Evolutionary conservation across 2,329 filamentous ascomycete species (phyloP).

Genomic region (Fusarium sp.): DNA sequence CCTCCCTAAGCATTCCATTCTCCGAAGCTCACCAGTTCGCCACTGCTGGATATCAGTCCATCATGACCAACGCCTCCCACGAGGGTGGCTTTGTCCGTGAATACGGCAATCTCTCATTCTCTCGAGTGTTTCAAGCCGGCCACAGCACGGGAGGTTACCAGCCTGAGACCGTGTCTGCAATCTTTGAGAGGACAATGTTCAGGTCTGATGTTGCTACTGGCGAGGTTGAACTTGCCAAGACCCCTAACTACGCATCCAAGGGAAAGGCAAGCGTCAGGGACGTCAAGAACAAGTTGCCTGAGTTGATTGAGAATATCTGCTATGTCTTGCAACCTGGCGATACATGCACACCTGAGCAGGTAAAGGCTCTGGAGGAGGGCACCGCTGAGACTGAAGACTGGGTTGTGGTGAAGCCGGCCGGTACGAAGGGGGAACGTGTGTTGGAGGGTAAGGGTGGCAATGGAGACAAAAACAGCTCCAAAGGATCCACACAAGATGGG

Average conservation of each 20-base stretch:
- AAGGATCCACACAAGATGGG: background rate
- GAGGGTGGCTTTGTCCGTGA: conserved; percentile 79
- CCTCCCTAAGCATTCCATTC: conserved; percentile 70
- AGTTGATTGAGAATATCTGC: conserved; percentile 4
- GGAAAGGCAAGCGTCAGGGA: background rate
- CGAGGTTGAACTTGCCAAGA: conserved; percentile 46
- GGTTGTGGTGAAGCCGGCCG: background rate
- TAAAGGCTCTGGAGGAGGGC: background rate
- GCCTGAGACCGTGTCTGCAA: conserved; percentile 64
- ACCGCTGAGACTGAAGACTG: background rate
- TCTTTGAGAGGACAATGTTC: conserved; percentile 68
- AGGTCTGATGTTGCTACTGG: conserved; percentile 66
- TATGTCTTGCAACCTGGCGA: background rate
- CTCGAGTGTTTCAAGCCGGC: conserved; percentile 71
- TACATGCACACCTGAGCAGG: background rate
- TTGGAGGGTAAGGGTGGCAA: background rate
- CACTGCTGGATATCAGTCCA: conserved; percentile 74
- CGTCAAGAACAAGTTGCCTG: background rate
- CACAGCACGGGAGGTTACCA: conserved; percentile 70
- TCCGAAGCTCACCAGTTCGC: conserved; percentile 61
- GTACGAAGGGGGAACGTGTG: background rate
- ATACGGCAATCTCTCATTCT: conserved; percentile 76
- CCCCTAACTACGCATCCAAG: background rate
- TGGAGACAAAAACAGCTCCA: background rate
- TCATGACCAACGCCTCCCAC: conserved; percentile 73